Base-by-base conservation (phyloP, 2,329 filamentous ascomycete genomes). In the Macrophomina phaseolina region DNA sequence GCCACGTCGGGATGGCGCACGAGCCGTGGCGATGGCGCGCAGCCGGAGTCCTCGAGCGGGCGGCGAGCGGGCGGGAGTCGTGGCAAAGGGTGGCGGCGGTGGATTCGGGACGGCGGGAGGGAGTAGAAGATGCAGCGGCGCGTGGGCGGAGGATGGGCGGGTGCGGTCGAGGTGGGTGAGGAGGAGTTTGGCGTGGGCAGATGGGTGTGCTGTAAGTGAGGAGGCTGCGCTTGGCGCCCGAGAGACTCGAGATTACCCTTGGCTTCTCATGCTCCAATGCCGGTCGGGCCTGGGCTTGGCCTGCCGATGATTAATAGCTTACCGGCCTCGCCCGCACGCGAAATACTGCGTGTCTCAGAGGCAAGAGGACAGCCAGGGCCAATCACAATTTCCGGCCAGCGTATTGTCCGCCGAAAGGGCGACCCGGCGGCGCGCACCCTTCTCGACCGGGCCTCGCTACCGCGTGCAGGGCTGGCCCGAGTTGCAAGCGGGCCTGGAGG, bases 1-100 rank as follows among this genome's bases (percentile, higher is more conserved):
- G 30, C 56, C 64, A 48, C 60, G 55, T 52, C 53, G 64, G 55
- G 56, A 62, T 46, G 65, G 65, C 58, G 65, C 65, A 67, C 65
- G 65, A 67, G 65, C 65, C 65, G 65, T 67, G 65, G 65, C 65
- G 65, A 67, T 48, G 58, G 58, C 58, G 58, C 58, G 58, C 58
- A 48, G 56, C 30, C 56, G 23, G 9, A n/a, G 46, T 40, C 55
- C 49, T 68, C 65, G 58, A 58, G 53, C 45, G 48, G 65, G 56
- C 51, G 58, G 52, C 46, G 58, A 28, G n/a, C 56, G 32, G 64
- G 52, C 46, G 58, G 18, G n/a, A 51, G 14, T 9, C 16, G 28
- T 11, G 65, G 18, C 42, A 40, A 14, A 45, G 34, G 60, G n/a
- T 30, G 49, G 45, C 34, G 42, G 36, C n/a, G 23, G 58, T 32